A percentile compares a stretch with the other conserved stretches of the same genome.
Evolutionary conservation across 805 yeast genomes (phyloP).

Genomic region (Candida palmyrensis): DNA sequence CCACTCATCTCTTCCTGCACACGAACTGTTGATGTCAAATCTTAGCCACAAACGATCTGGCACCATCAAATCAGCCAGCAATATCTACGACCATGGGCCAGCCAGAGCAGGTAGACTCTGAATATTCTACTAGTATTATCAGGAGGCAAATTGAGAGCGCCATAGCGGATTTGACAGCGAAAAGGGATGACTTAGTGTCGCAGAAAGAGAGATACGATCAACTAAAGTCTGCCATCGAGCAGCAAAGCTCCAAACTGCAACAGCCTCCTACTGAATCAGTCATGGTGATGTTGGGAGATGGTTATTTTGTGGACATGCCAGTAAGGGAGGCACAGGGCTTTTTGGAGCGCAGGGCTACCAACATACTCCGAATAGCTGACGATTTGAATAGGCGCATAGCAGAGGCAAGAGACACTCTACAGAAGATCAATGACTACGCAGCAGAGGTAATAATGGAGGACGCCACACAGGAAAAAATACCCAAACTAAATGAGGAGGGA

Average conservation of each 20-base stretch:
- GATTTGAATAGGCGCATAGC: slow-evolving; percentile 35
- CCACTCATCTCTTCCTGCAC: too few relatives aligned
- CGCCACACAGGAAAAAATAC: slow-evolving; percentile 7
- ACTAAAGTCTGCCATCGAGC: slow-evolving; percentile 6
- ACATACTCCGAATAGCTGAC: slow-evolving; percentile 30
- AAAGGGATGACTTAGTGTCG: slow-evolving; percentile 4
- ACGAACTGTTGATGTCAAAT: too few relatives aligned
- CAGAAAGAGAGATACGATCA: slow-evolving; percentile 5
- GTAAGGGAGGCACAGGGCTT: slow-evolving; percentile 22
- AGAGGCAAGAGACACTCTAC: slow-evolving; percentile 30
- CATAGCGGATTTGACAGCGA: slow-evolving; percentile 3
- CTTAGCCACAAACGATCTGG: too few relatives aligned
- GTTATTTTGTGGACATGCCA: slow-evolving; percentile 33
- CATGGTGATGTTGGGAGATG: slow-evolving; percentile 34
- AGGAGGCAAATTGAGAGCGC: slow-evolving; percentile 3
- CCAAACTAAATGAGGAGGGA: slow-evolving; percentile 35
- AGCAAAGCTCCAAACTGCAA: too few relatives aligned
- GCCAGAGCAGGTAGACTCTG: slow-evolving; percentile 2
- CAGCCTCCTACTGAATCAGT: slow-evolving; percentile 5
- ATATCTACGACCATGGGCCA: slow-evolving; percentile 2
- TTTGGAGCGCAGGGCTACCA: slow-evolving; percentile 19
- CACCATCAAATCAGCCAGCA: too few relatives aligned
- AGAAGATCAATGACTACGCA: slow-evolving; percentile 17
- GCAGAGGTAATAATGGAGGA: too few relatives aligned
- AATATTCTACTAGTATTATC: slow-evolving; percentile 3